A percentile compares a stretch with the other conserved stretches of the same genome.
These are phyloP conservation scores for Simplicillium sp. DNA, from an alignment of 2,329 filamentous ascomycete species.

Conservation along the genomic window DNA sequence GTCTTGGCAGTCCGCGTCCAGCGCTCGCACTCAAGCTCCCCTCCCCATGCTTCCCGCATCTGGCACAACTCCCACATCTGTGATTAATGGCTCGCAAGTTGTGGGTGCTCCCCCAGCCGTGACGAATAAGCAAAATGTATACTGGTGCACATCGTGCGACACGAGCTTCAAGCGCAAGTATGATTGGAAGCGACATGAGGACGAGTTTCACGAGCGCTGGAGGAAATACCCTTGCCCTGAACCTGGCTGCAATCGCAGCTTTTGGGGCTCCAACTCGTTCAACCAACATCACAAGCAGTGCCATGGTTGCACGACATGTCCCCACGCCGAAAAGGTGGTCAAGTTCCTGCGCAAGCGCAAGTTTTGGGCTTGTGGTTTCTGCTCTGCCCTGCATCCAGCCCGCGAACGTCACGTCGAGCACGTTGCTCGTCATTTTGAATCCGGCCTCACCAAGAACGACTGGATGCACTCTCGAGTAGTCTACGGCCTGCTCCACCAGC, in stretches of 20 bases:
- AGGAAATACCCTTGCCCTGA: constrained; percentile 59
- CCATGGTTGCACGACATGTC: constrained; percentile 55
- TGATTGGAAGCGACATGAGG: constrained; percentile 61
- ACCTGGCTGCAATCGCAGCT: constrained; percentile 53
- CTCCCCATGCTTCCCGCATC: constrained; percentile 23
- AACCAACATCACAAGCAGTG: constrained; percentile 59
- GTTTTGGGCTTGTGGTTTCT: constrained; percentile 62
- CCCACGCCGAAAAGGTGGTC: constrained; percentile 55
- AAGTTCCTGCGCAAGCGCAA: constrained; percentile 54
- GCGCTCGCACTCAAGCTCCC: constrained; percentile 24
- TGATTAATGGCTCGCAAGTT: constrained; percentile 22
- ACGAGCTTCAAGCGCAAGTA: constrained; percentile 60
- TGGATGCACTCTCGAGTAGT: constrained; percentile 63
- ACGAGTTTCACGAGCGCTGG: constrained; percentile 60
- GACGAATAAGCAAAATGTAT: constrained; percentile 33
- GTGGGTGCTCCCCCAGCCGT: constrained; percentile 8
- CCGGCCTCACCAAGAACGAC: constrained; percentile 50
- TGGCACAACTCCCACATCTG: constrained; percentile 14
- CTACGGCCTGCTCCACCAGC: constrained; percentile 58
- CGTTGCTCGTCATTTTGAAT: constrained; percentile 58
- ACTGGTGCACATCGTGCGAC: constrained; percentile 50
- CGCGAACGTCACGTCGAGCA: constrained; percentile 61
- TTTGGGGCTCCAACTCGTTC: constrained; percentile 59
- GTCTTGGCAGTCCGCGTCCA: constrained; percentile 27
- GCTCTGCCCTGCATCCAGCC: constrained; percentile 51